Conservation (phyloP, 345 rosid genomes). For the Trapa incisa region DNA sequence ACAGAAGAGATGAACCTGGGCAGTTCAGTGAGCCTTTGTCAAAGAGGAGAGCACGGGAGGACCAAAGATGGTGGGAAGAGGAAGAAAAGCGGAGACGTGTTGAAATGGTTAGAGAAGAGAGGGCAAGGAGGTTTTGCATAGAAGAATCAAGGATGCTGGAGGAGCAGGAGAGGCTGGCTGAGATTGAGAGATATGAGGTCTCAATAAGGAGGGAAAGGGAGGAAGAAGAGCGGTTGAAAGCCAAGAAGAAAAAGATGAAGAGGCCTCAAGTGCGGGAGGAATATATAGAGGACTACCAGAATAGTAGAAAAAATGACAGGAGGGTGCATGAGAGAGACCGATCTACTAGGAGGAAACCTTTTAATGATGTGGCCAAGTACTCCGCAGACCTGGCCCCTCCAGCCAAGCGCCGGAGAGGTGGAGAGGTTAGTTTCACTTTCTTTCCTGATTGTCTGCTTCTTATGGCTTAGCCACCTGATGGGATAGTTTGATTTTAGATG, state of each 20-base stretch:
- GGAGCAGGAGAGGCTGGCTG: slow-evolving; percentile 54
- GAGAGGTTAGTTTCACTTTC: slow-evolving; percentile 40
- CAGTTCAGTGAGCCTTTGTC: slow-evolving; percentile 29
- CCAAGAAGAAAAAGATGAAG: slow-evolving; percentile 68
- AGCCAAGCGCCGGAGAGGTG: slow-evolving; percentile 80
- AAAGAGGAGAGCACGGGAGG: slow-evolving; percentile 47
- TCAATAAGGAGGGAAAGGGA: slow-evolving; percentile 64
- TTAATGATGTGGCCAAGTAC: slow-evolving; percentile 32
- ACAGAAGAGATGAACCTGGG: slow-evolving; percentile 27
- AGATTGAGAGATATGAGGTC: slow-evolving; percentile 62
- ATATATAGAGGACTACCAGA: slow-evolving; percentile 37
- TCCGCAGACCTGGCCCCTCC: slow-evolving; percentile 46
- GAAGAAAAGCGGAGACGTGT: slow-evolving; percentile 50
- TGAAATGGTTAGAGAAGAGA: slow-evolving; percentile 41
- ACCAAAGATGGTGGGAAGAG: slow-evolving; percentile 71
- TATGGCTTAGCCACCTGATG: too few relatives aligned
- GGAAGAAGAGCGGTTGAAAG: slow-evolving; percentile 72
- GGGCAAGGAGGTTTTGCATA: slow-evolving; percentile 25
- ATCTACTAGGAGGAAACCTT: slow-evolving; percentile 43
- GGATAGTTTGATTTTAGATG: not conserved
- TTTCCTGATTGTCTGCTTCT: not conserved
- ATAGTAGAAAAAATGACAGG: slow-evolving; percentile 48
- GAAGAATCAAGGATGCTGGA: slow-evolving; percentile 38
- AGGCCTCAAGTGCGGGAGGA: slow-evolving; percentile 46
- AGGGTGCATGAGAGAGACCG: slow-evolving; percentile 58